Evolutionary conservation across 2,329 filamentous ascomycete species (phyloP).

Genomic region (Talaromyces sp.): DNA sequence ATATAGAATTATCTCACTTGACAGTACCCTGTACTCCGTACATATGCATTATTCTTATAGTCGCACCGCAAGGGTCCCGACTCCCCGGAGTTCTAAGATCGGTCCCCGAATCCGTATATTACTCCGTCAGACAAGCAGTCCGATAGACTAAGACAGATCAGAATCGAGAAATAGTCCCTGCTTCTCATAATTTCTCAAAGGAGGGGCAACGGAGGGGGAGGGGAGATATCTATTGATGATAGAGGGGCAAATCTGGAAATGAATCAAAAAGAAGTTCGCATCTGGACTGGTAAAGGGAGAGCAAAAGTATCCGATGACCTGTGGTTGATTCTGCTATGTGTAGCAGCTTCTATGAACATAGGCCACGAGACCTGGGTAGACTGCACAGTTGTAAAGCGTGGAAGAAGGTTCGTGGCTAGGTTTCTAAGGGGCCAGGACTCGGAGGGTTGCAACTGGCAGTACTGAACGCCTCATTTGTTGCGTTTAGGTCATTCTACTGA

Average conservation of each 20-base stretch:
- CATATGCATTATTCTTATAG: slow-evolving; percentile 2
- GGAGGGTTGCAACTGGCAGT: slow-evolving; percentile 7
- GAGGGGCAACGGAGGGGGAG: slow-evolving; percentile 7
- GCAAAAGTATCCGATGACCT: not conserved
- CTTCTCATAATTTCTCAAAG: not conserved
- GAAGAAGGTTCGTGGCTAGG: not conserved
- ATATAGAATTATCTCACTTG: not conserved
- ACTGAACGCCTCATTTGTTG: slow-evolving; percentile 10
- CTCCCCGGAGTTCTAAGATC: slow-evolving; percentile 13
- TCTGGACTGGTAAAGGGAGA: not conserved
- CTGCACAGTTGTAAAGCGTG: not conserved
- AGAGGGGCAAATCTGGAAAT: slow-evolving; percentile 1
- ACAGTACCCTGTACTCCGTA: not conserved
- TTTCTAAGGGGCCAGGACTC: not conserved
- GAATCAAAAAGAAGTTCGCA: not conserved
- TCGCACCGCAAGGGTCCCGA: slow-evolving; percentile 14
- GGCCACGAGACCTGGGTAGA: slow-evolving; percentile 3
- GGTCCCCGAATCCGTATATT: slow-evolving; percentile 12
- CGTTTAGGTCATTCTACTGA: not conserved
- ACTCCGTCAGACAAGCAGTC: not conserved
- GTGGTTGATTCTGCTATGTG: not conserved
- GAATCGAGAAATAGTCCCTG: not conserved
- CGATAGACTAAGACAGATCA: not conserved
- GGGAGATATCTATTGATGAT: not conserved
- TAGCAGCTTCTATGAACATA: not conserved